phyloP scores from a whole-genome alignment of 768 basidiomycete species.

The Russula ochroleuca region DNA sequence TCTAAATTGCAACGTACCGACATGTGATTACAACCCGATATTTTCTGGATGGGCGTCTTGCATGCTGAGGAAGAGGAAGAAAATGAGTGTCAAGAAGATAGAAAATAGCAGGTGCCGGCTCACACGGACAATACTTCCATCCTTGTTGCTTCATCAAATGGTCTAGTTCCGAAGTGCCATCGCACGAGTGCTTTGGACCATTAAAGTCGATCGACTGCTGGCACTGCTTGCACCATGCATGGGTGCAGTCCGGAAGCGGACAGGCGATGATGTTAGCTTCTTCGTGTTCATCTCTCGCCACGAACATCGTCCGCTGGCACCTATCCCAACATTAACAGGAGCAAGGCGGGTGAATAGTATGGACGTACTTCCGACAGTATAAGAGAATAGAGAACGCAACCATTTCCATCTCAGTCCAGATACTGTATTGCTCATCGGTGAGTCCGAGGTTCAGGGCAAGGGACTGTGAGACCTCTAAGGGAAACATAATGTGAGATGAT shows the following conservation, averaged over 20 bases:
- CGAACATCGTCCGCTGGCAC: slow-evolving; percentile 26
- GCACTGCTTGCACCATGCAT: slow-evolving; percentile 37
- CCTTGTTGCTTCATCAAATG: slow-evolving; percentile 32
- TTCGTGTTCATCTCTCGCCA: slow-evolving; percentile 33
- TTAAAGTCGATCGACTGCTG: slow-evolving; percentile 29
- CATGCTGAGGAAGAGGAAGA: slow-evolving; percentile 36
- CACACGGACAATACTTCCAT: slow-evolving; percentile 37
- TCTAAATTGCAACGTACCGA: slow-evolving; percentile 38
- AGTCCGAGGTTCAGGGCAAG: slow-evolving; percentile 48
- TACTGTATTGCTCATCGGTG: slow-evolving; percentile 39
- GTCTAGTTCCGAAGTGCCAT: slow-evolving; percentile 35
- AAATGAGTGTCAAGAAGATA: not conserved
- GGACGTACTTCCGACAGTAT: slow-evolving; percentile 39
- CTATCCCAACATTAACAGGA: not conserved
- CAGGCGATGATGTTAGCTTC: slow-evolving; percentile 29
- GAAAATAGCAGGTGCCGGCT: not conserved
- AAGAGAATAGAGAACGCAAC: slow-evolving; percentile 41
- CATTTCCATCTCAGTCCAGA: slow-evolving; percentile 48
- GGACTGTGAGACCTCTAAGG: slow-evolving; percentile 38
- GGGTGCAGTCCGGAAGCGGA: slow-evolving; percentile 32
- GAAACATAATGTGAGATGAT: not conserved
- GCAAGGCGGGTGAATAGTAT: not conserved
- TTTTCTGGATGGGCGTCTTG: slow-evolving; percentile 49
- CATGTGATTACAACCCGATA: slow-evolving; percentile 57
- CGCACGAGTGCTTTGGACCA: slow-evolving; percentile 33